Evolutionary conservation across 2,329 filamentous ascomycete genomes (phyloP).

Genomic region (Chrysoporthe puriensis): DNA sequence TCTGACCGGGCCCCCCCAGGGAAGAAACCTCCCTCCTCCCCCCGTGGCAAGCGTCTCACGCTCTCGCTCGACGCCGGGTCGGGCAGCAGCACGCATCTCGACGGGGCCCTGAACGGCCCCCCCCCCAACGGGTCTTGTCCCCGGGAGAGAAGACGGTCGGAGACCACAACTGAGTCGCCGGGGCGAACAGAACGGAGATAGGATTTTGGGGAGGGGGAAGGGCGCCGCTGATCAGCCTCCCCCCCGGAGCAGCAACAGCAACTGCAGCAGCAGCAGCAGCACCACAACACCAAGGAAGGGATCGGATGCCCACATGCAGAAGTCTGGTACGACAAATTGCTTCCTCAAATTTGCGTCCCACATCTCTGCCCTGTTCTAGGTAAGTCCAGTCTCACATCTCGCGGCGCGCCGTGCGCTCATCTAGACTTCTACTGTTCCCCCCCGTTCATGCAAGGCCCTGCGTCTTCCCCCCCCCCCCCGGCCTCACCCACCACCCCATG

Average conservation of each 20-base stretch:
- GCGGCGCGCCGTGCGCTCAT: constrained; percentile 6
- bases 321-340: constrained; percentile 20
- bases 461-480: not conserved
- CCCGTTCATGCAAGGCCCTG: constrained; percentile 17
- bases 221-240: not conserved
- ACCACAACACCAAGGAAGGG: not conserved
- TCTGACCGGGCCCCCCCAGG: not conserved
- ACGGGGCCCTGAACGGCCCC: not conserved
- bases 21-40: not conserved
- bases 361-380: constrained; percentile 4
- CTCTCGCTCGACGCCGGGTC: not conserved
- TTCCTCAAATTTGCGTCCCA: constrained; percentile 7
- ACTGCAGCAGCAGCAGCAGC: too few species aligned
- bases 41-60: not conserved
- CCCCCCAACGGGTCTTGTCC: too few species aligned
- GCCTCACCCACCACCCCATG: constrained; percentile 9
- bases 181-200: not conserved
- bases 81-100: not conserved
- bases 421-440: not conserved
- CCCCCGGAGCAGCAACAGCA: not conserved
- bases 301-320: constrained; percentile 2
- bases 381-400: constrained; percentile 22
- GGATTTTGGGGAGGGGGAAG: not conserved
- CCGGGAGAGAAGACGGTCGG: not conserved
- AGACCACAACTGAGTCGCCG: not conserved